phyloP scores from a whole-genome alignment of 225 moss, liverwort and hornwort genomes.

The Takakia lepidozioides region DNA sequence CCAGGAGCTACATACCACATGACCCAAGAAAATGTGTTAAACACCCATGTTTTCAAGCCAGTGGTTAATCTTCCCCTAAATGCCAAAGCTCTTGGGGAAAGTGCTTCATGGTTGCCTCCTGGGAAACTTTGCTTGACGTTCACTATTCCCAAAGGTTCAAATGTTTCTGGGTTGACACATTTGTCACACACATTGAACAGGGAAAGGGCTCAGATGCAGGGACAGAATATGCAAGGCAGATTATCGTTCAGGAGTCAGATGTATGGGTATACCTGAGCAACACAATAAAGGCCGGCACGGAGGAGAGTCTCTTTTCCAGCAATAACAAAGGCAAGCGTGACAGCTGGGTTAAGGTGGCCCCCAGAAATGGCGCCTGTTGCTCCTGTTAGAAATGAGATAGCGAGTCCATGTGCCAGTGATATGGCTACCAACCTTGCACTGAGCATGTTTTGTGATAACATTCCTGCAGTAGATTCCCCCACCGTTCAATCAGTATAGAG shows the following conservation, averaged over 20 bases:
- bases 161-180: too few relatives aligned
- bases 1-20: slow-evolving; percentile 65
- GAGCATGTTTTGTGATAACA: slow-evolving; percentile 73
- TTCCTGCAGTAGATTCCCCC: slow-evolving; percentile 35
- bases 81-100: too few relatives aligned
- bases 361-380: slow-evolving; percentile 98
- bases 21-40: too few relatives aligned
- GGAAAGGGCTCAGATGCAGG: too few relatives aligned
- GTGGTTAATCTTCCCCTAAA: too few relatives aligned
- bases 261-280: slow-evolving; percentile 96
- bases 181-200: too few relatives aligned
- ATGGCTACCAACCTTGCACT: slow-evolving; percentile 71
- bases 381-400: slow-evolving; percentile 70
- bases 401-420: slow-evolving; percentile 87
- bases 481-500: not conserved
- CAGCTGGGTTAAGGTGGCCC: slow-evolving; percentile 94
- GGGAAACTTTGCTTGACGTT: too few relatives aligned
- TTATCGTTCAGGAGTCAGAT: too few relatives aligned
- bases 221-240: too few relatives aligned
- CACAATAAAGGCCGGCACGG: slow-evolving; percentile 78
- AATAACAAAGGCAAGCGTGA: slow-evolving; percentile 91
- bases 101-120: too few relatives aligned
- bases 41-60: too few relatives aligned
- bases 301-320: slow-evolving; percentile 95
- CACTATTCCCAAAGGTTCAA: too few relatives aligned